These are phyloP conservation scores for Trifolium repens DNA, from an alignment of 306 rosid species.

Conservation along the genomic window DNA sequence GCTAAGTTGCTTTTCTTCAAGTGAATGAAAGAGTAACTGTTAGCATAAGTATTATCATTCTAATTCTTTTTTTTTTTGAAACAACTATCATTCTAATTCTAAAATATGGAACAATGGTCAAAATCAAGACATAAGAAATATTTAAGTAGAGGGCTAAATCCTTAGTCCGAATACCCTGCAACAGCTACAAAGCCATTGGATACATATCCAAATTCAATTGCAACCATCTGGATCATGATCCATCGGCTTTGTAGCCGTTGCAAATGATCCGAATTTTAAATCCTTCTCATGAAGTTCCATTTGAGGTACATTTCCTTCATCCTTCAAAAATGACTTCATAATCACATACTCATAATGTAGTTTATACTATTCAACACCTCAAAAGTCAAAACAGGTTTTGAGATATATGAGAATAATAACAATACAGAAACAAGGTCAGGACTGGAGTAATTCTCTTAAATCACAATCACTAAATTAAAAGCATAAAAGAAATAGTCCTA, in stretches of 20 bases:
- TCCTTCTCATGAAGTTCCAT: slow-evolving; percentile 1
- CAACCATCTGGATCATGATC: neutral
- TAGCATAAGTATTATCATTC: too few relatives aligned
- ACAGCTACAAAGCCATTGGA: neutral
- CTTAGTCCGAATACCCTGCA: neutral
- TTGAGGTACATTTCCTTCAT: slow-evolving; percentile 21
- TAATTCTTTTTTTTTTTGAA: too few relatives aligned
- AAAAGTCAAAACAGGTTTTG: slow-evolving; percentile 2
- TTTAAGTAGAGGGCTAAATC: neutral
- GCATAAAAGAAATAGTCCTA: slow-evolving; percentile 21
- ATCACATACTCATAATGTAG: neutral
- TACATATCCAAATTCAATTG: neutral
- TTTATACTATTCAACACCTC: neutral
- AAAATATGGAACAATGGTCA: neutral
- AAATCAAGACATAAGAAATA: neutral
- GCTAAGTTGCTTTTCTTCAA: neutral
- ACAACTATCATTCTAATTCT: neutral
- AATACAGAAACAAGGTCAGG: slow-evolving; percentile 16
- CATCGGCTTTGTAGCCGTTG: neutral
- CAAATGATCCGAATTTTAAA: neutral
- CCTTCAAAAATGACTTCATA: neutral
- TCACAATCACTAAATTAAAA: slow-evolving; percentile 20
- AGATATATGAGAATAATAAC: slow-evolving; percentile 24
- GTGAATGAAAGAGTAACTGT: neutral
- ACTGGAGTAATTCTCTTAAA: neutral